Percentiles rank a stretch among this genome's conserved stretches.
Conservation (phyloP, 2,329 filamentous ascomycete genomes). For the Colletotrichum plurivorum region DNA sequence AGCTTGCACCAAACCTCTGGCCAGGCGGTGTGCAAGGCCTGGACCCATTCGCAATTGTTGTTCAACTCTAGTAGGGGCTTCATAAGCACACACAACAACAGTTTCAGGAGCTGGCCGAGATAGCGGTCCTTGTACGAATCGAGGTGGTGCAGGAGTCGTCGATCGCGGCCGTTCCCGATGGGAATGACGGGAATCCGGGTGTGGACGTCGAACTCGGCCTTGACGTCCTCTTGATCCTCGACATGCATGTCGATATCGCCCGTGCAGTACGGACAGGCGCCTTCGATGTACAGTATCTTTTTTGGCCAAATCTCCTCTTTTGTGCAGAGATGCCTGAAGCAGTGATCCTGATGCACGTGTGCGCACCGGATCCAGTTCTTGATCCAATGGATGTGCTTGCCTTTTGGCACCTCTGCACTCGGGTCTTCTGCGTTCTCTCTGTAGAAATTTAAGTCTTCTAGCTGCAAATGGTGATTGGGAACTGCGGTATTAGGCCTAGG, state of each 20-base stretch:
- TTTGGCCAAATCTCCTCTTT: neutral
- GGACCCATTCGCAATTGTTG: neutral
- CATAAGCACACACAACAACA: slow-evolving; percentile 3
- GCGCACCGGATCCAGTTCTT: slow-evolving; percentile 27
- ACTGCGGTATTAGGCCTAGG: neutral
- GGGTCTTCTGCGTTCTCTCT: slow-evolving; percentile 29
- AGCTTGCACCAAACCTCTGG: slow-evolving; percentile 34
- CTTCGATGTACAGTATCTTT: neutral
- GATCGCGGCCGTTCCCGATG: neutral
- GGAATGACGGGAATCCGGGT: neutral
- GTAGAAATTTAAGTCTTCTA: slow-evolving; percentile 14
- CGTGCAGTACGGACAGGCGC: slow-evolving; percentile 17
- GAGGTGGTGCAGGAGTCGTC: neutral
- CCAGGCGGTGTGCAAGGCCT: slow-evolving; percentile 12
- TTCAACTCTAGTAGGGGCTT: neutral
- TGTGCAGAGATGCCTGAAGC: neutral
- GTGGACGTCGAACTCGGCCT: neutral
- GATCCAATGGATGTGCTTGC: slow-evolving; percentile 22
- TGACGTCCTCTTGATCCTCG: neutral
- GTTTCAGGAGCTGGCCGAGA: slow-evolving; percentile 9
- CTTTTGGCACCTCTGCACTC: neutral
- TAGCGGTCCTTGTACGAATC: slow-evolving; percentile 26
- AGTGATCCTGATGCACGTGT: slow-evolving; percentile 11
- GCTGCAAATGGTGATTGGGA: slow-evolving; percentile 2
- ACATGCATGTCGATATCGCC: slow-evolving; percentile 23